Conservation (phyloP, 345 rosid genomes). For the Boechera stricta region DNA sequence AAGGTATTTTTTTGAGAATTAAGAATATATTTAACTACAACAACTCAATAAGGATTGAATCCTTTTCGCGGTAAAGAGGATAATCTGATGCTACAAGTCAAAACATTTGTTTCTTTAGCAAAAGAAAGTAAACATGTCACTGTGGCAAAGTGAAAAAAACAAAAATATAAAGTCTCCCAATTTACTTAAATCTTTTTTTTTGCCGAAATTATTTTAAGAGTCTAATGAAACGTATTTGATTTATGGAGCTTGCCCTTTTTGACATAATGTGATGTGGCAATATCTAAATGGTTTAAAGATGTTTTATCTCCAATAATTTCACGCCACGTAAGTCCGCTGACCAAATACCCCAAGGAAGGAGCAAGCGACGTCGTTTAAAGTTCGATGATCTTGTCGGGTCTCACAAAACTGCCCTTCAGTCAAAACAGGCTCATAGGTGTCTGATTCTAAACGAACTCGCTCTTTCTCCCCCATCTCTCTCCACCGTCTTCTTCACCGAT, state of each 20-base stretch:
- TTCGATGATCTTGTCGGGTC: constrained; percentile 40
- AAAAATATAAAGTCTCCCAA: not conserved
- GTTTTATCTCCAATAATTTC: not conserved
- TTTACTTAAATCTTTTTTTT: too few species aligned
- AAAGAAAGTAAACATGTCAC: too few species aligned
- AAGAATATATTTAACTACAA: not conserved
- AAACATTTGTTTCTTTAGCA: too few species aligned
- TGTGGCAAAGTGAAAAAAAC: too few species aligned
- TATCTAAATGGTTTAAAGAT: constrained; percentile 21
- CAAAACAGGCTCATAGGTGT: constrained; percentile 39
- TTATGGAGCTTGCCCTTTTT: not conserved
- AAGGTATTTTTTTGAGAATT: too few species aligned
- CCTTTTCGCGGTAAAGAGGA: too few species aligned
- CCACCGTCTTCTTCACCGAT: constrained; percentile 40
- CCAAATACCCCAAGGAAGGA: constrained; percentile 1
- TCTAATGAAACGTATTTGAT: not conserved
- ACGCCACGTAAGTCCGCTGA: constrained; percentile 42
- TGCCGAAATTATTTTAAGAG: not conserved
- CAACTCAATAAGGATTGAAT: too few species aligned
- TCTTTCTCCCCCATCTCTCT: constrained; percentile 6
- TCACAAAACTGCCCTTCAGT: constrained; percentile 42
- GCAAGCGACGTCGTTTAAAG: constrained; percentile 45
- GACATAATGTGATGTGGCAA: constrained; percentile 30
- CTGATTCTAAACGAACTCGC: constrained; percentile 36
- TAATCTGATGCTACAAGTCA: too few species aligned